Evolutionary conservation across 805 yeast genomes (phyloP), one percentile per base, ranked within the genome.

Genomic region (Teunomyces stri): DNA sequence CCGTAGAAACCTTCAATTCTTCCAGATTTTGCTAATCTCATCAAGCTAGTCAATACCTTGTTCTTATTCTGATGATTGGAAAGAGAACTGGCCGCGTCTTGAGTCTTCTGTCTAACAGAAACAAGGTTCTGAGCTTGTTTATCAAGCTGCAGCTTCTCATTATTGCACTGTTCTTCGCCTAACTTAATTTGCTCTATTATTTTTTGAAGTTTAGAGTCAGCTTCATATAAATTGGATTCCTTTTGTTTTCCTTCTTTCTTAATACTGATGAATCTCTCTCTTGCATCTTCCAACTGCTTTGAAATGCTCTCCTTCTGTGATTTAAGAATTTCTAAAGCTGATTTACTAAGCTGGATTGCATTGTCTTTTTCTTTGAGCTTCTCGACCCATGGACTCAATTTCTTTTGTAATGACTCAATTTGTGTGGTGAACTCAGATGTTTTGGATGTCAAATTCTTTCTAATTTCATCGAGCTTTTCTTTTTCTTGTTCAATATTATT

Each of bases 1-100:
- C 98, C 99, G 61, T 88, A 76, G 55, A 92, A 88, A 0, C 98
- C 99, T 5, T 71, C 70, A 20, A 95, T 79, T 56, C 96, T 76
- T 5, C 97, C 97, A 3, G 94, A 78, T 46, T 83, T 82, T 48
- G 85, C 85, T 33, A 94, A 68, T 51, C 85, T 79, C 48, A 75
- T 70, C 47, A 94, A 74, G 12, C 90, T 86, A 0, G 82, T 61
- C 15, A 90, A 71, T 4, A 94, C 95, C 49, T 82, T 79, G 55
- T 80, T 87, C 58, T 85, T 89, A 50, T 87, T 85, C 56, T 86
- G 84, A 12, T 72, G 69, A 16, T 69, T 78, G 1, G 80, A 70
- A 9, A 84, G 68, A 2, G 87, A 75, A 20, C 78, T 76, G 35
- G 78, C 71, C 0, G 96, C 89, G 15, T 87, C 95, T 38, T 77